Base-by-base conservation (phyloP, 1,284 basidiomycete genomes). In the Trametes hirsuta region DNA sequence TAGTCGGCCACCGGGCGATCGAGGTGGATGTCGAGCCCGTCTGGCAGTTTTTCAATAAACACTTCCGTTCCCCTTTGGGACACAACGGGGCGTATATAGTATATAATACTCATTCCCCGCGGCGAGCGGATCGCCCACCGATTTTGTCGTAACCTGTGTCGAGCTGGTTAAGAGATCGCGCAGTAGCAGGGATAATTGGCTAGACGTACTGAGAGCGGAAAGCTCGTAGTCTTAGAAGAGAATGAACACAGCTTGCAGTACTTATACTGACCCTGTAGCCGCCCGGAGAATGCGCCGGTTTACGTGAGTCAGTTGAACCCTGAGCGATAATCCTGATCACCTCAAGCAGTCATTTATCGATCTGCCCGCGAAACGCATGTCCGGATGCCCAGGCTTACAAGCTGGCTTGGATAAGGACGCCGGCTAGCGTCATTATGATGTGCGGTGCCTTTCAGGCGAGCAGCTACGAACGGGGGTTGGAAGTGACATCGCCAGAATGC, bases 221-320 rank as follows among this genome's bases (percentile, higher is more conserved):
- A 85, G 80, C 0, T 86, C 88, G 68, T 90, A 91, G 69, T 92
- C 90, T 69, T 92, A 90, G 74, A 90, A 91, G 21, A 92, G 79
- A 11, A 87, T 86, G 4, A 86, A 84, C 37, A 84, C 83, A 2
- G 84, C 79, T 22, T 81, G 80, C 25, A 18, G 47, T n/a, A 48
- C 30, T 8, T 8, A 8, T 30, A 30, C 30, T 4, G 8, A 30
- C 30, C 30, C 8, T 30, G 30, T 8, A 8, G 30, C 30, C 30
- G 30, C 8, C 30, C 30, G 30, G 8, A 30, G 30, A 30, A 8
- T 30, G 8, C 8, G 30, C 30, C 30, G 8, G 30, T 30, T 8
- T 30, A 8, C 8, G 30, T 30, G 30, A 30, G 30, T 8, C 30
- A 30, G 30, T 30, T 30, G 30, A 30, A 8, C 30, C 8, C 30